phyloP scores from a whole-genome alignment of 2,329 filamentous ascomycete genomes.

The Huntiella savannae region DNA sequence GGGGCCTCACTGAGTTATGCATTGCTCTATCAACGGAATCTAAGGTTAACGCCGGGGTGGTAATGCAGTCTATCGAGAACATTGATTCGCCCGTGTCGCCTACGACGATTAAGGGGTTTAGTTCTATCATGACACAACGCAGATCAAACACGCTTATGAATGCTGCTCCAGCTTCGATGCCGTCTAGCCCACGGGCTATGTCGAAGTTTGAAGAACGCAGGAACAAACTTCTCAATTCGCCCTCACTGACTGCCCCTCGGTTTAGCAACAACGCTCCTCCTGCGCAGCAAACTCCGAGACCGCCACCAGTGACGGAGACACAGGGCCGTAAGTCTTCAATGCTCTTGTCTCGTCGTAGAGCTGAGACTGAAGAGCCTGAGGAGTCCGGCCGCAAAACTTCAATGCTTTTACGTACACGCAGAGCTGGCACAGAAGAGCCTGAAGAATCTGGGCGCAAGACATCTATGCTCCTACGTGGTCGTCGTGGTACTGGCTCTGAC shows the following conservation, averaged over 20 bases:
- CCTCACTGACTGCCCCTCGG: conserved; percentile 28
- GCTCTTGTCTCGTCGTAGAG: conserved; percentile 26
- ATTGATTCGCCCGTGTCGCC: conserved; percentile 22
- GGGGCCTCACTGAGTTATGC: conserved; percentile 80
- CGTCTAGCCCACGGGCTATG: conserved; percentile 27
- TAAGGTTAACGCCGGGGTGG: conserved; percentile 13
- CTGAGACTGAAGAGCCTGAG: conserved; percentile 31
- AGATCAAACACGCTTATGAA: conserved; percentile 25
- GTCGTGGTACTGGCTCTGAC: conserved; percentile 29
- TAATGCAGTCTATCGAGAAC: conserved; percentile 8
- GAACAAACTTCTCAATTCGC: conserved; percentile 26
- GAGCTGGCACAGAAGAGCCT: conserved; percentile 27
- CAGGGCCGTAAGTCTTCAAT: conserved; percentile 33
- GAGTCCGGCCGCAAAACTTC: conserved; percentile 26
- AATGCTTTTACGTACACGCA: conserved; percentile 24
- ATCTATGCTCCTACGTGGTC: conserved; percentile 28
- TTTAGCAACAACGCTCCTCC: conserved; percentile 19
- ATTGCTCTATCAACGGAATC: conserved; percentile 55
- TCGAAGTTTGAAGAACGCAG: conserved; percentile 36
- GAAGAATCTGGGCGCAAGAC: conserved; percentile 28
- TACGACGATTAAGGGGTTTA: conserved; percentile 24
- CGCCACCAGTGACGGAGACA: neutral
- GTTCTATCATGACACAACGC: conserved; percentile 20
- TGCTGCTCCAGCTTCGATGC: conserved; percentile 20
- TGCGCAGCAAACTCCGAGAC: conserved; percentile 24